These are phyloP conservation scores for Mucor mucedo DNA, from an alignment of 371 early-diverging fungal species.

Conservation along the genomic window DNA sequence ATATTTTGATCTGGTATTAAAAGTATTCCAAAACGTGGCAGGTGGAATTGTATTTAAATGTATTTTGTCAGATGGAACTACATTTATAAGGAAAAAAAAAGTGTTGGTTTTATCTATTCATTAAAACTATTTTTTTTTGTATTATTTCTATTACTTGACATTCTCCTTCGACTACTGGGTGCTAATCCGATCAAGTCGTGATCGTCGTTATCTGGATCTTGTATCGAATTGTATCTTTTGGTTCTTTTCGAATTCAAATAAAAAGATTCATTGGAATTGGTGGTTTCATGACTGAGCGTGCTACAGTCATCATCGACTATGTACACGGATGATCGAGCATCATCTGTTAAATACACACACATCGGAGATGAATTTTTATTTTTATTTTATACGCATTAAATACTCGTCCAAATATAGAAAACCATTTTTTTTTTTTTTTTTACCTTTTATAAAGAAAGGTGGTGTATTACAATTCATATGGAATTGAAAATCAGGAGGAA, in stretches of 20 bases:
- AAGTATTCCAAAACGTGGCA: constrained; percentile 4
- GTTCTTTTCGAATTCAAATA: constrained; percentile 9
- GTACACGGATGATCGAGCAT: constrained; percentile 6
- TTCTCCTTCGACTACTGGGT: not conserved
- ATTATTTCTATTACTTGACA: not conserved
- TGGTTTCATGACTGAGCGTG: constrained; percentile 15
- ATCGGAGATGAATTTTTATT: not conserved
- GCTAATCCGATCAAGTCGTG: not conserved
- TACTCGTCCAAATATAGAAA: constrained; percentile 4
- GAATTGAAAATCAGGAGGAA: not conserved
- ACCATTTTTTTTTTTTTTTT: constrained; percentile 1
- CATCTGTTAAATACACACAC: constrained; percentile 1
- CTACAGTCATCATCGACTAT: constrained; percentile 23
- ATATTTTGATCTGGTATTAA: constrained; percentile 66
- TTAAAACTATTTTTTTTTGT: not conserved
- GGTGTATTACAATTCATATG: constrained; percentile 7
- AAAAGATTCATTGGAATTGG: constrained; percentile 7
- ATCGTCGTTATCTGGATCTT: not conserved
- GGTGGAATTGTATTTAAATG: not conserved
- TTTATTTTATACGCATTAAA: constrained; percentile 7
- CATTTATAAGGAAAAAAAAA: not conserved
- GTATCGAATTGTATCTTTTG: not conserved
- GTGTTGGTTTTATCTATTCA: too few relatives aligned
- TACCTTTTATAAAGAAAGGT: constrained; percentile 19
- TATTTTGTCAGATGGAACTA: constrained; percentile 21